Percentiles rank a stretch among this genome's conserved stretches.
These are phyloP conservation scores for Claviceps sp. DNA, from an alignment of 2,329 filamentous ascomycete genomes.

Conservation along the genomic window DNA sequence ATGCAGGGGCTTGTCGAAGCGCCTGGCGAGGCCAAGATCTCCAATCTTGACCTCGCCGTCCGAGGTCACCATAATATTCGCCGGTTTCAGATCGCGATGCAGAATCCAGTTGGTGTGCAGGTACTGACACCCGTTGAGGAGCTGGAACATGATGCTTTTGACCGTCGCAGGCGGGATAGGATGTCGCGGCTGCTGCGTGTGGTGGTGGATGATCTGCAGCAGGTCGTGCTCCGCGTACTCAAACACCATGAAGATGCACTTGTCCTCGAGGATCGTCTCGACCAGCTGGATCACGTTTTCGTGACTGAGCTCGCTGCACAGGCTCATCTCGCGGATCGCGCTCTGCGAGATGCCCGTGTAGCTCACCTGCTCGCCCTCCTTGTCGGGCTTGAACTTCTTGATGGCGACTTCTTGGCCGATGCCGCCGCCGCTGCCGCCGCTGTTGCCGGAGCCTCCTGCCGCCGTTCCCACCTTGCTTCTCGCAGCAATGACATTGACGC, in stretches of 20 bases:
- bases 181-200: conserved; percentile 77
- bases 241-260: conserved; percentile 99
- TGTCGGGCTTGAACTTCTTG: conserved; percentile 99
- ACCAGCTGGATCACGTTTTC: conserved; percentile 80
- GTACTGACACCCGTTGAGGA: conserved; percentile 89
- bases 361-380: conserved; percentile 86
- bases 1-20: conserved; percentile 89
- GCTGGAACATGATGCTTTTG: conserved; percentile 89
- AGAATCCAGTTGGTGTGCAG: conserved; percentile 95
- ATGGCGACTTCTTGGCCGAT: conserved; percentile 77
- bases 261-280: conserved; percentile 95
- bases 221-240: conserved; percentile 97
- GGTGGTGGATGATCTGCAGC: conserved; percentile 95
- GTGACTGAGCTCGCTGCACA: conserved; percentile 85
- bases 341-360: conserved; percentile 98
- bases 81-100: conserved; percentile 91
- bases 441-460: neutral
- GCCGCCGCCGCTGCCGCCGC: conserved; percentile 26
- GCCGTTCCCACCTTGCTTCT: conserved; percentile 1
- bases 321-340: conserved; percentile 90
- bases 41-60: conserved; percentile 85
- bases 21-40: conserved; percentile 77
- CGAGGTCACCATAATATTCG: conserved; percentile 97
- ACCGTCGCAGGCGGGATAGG: conserved; percentile 81
- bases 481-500: conserved; percentile 17